phyloP scores from a whole-genome alignment of 805 yeast species.

The Candida saitoana region DNA sequence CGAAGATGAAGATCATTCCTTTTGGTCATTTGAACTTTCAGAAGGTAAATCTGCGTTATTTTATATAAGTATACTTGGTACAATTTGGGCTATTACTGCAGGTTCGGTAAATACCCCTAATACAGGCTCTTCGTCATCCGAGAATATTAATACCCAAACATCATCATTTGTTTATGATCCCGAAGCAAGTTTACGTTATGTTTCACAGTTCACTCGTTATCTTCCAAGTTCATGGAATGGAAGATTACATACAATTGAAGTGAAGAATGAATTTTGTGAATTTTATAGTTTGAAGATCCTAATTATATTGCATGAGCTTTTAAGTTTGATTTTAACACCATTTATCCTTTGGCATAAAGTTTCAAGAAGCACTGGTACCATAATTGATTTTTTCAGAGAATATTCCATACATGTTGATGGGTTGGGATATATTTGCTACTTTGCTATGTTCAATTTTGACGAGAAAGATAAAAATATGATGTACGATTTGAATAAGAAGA shows the following conservation, averaged over 20 bases:
- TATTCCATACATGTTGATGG: conserved; percentile 90
- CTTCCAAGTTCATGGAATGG: conserved; percentile 86
- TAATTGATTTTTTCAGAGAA: conserved; percentile 89
- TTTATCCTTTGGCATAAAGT: conserved; percentile 83
- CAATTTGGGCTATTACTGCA: conserved; percentile 80
- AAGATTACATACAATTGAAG: conserved; percentile 75
- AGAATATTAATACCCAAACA: conserved; percentile 5
- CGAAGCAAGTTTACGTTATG: conserved; percentile 74
- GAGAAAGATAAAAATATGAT: conserved; percentile 48
- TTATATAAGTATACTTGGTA: conserved; percentile 84
- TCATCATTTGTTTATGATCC: conserved; percentile 74
- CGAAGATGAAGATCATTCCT: conserved; percentile 77
- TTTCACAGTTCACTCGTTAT: conserved; percentile 86
- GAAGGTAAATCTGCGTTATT: conserved; percentile 77
- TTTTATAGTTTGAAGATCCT: conserved; percentile 71
- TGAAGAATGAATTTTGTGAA: conserved; percentile 76
- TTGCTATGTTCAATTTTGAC: conserved; percentile 86
- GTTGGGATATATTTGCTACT: conserved; percentile 88
- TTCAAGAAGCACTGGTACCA: conserved; percentile 66
- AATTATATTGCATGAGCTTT: conserved; percentile 69
- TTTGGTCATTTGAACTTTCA: conserved; percentile 83
- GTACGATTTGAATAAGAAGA: conserved; percentile 23
- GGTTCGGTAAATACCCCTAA: conserved; percentile 10
- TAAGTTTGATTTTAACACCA: conserved; percentile 81
- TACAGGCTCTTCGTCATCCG: conserved; percentile 3